Evolutionary conservation across 441 rosid genomes (phyloP), one percentile per base, ranked within the genome.

Genomic region (Adansonia grandidieri): DNA sequence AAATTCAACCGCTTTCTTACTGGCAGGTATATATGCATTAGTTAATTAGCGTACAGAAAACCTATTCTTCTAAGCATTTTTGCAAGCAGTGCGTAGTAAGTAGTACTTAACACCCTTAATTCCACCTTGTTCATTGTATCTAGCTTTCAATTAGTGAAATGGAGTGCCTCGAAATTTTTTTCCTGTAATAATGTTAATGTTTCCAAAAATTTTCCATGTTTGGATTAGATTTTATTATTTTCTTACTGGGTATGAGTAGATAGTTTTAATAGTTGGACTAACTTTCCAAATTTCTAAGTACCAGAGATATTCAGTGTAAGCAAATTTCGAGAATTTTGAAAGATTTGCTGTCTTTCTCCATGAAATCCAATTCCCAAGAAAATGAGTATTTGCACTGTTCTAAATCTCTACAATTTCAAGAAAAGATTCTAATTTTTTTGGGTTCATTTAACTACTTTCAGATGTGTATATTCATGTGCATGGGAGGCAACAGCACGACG

Each of bases 401-500:
- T 45, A 68, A 45, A 15, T 14, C 14, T 62, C 15, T 11, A 10
- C 8, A 9, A 11, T 63, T 76, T 22, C 17, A 42, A 2, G 14
- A 19, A 9, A 58, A 7, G 1, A 9, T 11, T 61, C 57, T 15
- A 6, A 56, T n/a, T 56, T 19, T 73, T 4, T 13, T 10, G 53
- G 53, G 53, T 73, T 28, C 32, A 44, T 19, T 17, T 65, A 0
- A 6, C 60, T 24, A 8, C 62, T 9, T 77, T 17, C 76, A 93
- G 94, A 91, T 92, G 98, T 91, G 95, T 74, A 69, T 94, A 11
- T 90, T 90, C 76, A 82, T 93, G 37, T 93, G 98, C 77, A 56
- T 93, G 87, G 98, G 98, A 72, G 98, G 98, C 15, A 93, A 93
- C 89, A 92, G 95, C 80, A 89, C 94, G 14, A 93, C 97, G 47